These are phyloP conservation scores for Hemileccinum rubropunctum DNA, from an alignment of 768 basidiomycete species.

Conservation along the genomic window DNA sequence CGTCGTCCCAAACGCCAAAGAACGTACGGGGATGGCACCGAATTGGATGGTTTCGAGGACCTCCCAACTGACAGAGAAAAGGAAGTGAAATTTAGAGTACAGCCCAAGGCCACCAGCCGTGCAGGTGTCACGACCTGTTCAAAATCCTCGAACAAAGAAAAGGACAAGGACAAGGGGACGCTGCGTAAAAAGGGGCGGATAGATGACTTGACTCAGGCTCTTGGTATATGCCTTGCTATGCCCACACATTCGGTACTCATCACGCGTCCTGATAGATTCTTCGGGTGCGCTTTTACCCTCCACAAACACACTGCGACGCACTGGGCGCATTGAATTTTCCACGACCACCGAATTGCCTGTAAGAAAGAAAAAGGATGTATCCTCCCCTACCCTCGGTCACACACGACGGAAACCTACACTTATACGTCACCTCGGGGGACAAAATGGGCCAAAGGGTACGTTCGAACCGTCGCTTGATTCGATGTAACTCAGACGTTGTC, in stretches of 20 bases:
- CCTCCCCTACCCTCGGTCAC: slow-evolving; percentile 42
- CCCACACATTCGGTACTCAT: slow-evolving; percentile 1
- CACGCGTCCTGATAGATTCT: slow-evolving; percentile 13
- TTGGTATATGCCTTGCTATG: slow-evolving; percentile 31
- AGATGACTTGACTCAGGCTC: slow-evolving; percentile 36
- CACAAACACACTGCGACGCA: slow-evolving; percentile 56
- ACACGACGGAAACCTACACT: slow-evolving; percentile 79
- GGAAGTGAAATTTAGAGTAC: slow-evolving; percentile 70
- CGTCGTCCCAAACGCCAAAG: slow-evolving; percentile 74
- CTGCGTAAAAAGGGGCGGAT: slow-evolving; percentile 55
- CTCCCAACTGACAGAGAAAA: slow-evolving; percentile 83
- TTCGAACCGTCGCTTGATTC: slow-evolving; percentile 2
- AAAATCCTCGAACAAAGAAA: slow-evolving; percentile 37
- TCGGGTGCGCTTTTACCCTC: slow-evolving; percentile 37
- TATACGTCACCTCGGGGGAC: slow-evolving; percentile 78
- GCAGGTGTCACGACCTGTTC: slow-evolving; percentile 47
- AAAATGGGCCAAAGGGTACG: slow-evolving; percentile 70
- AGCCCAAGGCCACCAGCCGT: slow-evolving; percentile 67
- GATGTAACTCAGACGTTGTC: slow-evolving; percentile 12
- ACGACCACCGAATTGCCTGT: slow-evolving; percentile 39
- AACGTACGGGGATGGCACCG: slow-evolving; percentile 84
- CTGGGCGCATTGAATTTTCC: slow-evolving; percentile 54
- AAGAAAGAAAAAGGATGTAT: slow-evolving; percentile 54
- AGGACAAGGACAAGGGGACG: slow-evolving; percentile 51
- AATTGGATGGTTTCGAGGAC: slow-evolving; percentile 86